These are phyloP conservation scores for Vigna nakashimae DNA, from an alignment of 306 rosid genomes.

Conservation along the genomic window DNA sequence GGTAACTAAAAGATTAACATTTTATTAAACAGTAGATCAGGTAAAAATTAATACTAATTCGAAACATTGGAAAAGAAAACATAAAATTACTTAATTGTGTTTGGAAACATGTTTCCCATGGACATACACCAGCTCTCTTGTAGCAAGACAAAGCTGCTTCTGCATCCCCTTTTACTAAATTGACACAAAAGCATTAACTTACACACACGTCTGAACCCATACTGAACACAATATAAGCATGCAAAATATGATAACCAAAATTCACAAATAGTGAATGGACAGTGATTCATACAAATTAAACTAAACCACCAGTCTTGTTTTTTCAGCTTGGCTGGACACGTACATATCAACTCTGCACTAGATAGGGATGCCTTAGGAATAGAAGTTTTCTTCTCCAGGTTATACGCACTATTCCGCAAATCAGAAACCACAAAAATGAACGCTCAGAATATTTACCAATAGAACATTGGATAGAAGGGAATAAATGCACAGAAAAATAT, in stretches of 20 bases:
- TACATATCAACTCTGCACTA: constrained; percentile 22
- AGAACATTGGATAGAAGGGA: constrained; percentile 3
- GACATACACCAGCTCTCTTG: neutral
- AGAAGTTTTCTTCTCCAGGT: constrained; percentile 3
- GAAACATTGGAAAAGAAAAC: neutral
- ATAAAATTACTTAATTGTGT: neutral
- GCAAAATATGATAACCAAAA: constrained; percentile 10
- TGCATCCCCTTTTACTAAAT: neutral
- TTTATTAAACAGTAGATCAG: neutral
- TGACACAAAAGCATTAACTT: neutral
- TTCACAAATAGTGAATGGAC: constrained; percentile 1
- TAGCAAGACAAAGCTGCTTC: neutral
- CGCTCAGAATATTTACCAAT: constrained; percentile 32
- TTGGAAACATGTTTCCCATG: neutral
- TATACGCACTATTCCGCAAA: neutral
- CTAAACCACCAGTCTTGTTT: neutral
- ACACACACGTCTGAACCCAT: no score
- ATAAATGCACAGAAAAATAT: neutral
- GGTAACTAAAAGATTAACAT: neutral
- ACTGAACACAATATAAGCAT: neutral
- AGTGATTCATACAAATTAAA: neutral
- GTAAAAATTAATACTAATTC: neutral
- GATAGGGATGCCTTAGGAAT: neutral
- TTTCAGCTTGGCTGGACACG: neutral
- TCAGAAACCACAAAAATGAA: neutral